These are phyloP conservation scores for Mycoemilia scoparia DNA, from an alignment of 192 early-diverging fungal genomes.

Conservation along the genomic window DNA sequence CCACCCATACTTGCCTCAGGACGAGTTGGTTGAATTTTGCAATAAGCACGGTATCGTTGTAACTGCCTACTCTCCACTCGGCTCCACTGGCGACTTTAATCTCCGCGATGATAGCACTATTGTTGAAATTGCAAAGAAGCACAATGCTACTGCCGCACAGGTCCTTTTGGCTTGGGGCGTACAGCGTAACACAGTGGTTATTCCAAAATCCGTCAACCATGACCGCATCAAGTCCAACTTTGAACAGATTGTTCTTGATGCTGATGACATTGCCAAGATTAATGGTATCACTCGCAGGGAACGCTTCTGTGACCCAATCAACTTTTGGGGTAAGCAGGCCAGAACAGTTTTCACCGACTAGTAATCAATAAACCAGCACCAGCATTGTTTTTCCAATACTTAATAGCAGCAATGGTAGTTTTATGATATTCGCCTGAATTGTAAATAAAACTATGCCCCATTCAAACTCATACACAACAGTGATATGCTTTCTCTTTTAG, in stretches of 20 bases:
- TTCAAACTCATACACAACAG: too few relatives aligned
- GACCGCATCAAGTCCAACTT: slow-evolving; percentile 38
- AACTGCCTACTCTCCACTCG: slow-evolving; percentile 65
- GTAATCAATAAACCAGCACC: too few relatives aligned
- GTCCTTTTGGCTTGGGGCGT: slow-evolving; percentile 56
- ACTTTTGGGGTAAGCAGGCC: too few relatives aligned
- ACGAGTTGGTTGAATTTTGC: slow-evolving; percentile 46
- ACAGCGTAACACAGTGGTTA: slow-evolving; percentile 53
- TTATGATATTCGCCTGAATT: too few relatives aligned
- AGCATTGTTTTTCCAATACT: too few relatives aligned
- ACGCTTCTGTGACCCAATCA: too few relatives aligned
- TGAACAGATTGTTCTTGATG: slow-evolving; percentile 7
- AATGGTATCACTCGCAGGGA: too few relatives aligned
- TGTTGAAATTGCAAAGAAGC: slow-evolving; percentile 45
- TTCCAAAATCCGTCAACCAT: slow-evolving; percentile 61
- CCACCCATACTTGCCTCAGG: slow-evolving; percentile 46
- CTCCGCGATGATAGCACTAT: slow-evolving; percentile 31
- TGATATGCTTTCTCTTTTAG: too few relatives aligned
- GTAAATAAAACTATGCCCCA: too few relatives aligned
- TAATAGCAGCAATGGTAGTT: too few relatives aligned
- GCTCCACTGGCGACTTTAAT: slow-evolving; percentile 14
- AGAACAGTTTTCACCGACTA: too few relatives aligned
- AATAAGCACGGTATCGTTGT: slow-evolving; percentile 43
- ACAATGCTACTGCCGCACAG: slow-evolving; percentile 46
- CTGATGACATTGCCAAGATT: slow-evolving; percentile 16